Evolutionary conservation across 495 filamentous ascomycete species (phyloP), one percentile per base, ranked within the genome.

Genomic region (Darksidea phi): DNA sequence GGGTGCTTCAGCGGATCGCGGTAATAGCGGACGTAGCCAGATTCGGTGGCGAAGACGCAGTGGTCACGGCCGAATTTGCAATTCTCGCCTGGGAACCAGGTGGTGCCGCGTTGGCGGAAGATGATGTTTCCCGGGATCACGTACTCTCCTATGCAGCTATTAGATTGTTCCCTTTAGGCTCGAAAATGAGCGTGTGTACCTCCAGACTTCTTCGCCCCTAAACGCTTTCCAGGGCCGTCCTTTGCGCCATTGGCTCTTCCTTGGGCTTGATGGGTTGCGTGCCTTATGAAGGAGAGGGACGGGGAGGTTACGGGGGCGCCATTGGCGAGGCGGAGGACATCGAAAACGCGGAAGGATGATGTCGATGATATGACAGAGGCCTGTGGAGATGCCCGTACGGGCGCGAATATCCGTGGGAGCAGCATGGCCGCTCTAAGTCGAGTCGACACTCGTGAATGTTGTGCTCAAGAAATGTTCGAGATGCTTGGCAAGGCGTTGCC

Each of bases 111-210:
- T 75, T 99, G 94, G 63, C 87, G 86, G 84, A 95, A 99, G 76
- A 99, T 92, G 73, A 99, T 97, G 80, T 94, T 96, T 25, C 95
- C 95, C 2, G 90, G 85, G 47, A 92, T 85, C 12, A 99, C 94
- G 71, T 89, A 93, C 74, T 96, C 86, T 69, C 90, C 87, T 89
- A 69, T 47, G 21, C 10, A 66, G 34, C 52, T 57, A 18, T 25
- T 37, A 20, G 37, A 28, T 46, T 58, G 38, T 34, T 34, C 15
- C 6, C 23, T n/a, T n/a, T n/a, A n/a, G n/a, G 12, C 28, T 32
- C 10, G 28, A 10, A 32, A 46, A 17, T 41, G 53, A 50, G n/a
- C 41, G 2, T 17, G 77, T 82, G 32, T 74, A 87, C 88, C 91
- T 69, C 86, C 89, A 4, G 86, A 84, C 79, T 90, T 93, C 79